Evolutionary conservation across 2,329 filamentous ascomycete species (phyloP).

Genomic region (Fusarium aywerte): DNA sequence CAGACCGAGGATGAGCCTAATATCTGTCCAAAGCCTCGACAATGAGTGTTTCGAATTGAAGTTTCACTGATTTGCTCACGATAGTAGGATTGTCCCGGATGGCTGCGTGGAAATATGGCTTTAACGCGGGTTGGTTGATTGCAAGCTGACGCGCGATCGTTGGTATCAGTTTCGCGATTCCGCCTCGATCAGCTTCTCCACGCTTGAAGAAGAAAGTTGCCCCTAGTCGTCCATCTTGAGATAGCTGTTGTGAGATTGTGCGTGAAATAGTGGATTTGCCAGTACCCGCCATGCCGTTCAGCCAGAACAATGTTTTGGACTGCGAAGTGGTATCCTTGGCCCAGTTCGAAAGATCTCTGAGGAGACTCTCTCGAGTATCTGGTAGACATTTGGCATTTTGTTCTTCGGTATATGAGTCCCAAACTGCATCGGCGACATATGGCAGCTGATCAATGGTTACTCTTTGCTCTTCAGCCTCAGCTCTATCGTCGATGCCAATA

Average conservation of each 20-base stretch:
- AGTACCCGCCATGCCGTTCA: background rate
- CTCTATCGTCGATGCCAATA: background rate
- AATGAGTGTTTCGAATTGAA: background rate
- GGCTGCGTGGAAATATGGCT: accelerated
- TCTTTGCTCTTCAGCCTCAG: background rate
- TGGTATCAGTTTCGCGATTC: accelerated
- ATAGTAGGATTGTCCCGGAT: background rate
- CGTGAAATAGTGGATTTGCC: slow-evolving; percentile 44
- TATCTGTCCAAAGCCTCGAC: background rate
- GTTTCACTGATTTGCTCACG: accelerated
- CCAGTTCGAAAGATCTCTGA: accelerated
- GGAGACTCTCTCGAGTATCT: background rate
- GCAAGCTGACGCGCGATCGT: background rate
- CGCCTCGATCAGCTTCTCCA: slow-evolving; percentile 36
- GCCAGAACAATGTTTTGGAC: background rate
- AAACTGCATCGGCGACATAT: background rate
- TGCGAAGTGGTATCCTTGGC: accelerated
- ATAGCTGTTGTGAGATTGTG: slow-evolving; percentile 50
- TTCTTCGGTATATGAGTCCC: background rate
- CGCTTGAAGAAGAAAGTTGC: slow-evolving; percentile 59
- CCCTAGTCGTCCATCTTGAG: slow-evolving; percentile 18
- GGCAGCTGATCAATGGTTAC: background rate
- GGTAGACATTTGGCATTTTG: background rate
- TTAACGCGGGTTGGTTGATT: accelerated
- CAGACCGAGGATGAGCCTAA: background rate